Conservation (phyloP, 176 grass and related monocot genomes). For the Dactylis glomerata region DNA sequence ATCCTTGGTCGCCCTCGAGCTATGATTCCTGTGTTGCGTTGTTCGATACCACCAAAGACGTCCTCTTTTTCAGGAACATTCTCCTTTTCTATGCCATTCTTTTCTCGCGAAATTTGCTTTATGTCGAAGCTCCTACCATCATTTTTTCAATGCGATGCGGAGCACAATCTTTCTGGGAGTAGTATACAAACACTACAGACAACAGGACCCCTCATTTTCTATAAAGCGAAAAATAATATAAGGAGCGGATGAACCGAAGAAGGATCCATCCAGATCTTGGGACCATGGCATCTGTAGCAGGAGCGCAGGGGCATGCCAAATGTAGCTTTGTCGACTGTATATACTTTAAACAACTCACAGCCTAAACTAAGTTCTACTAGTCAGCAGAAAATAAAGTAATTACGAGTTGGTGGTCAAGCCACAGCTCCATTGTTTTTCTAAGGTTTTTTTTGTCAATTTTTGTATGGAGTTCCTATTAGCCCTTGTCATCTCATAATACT, state of each 20-base stretch:
- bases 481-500: not conserved
- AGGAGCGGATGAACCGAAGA: not conserved
- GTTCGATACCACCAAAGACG: not conserved
- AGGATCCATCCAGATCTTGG: not conserved
- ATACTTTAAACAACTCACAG: not conserved
- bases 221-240: not conserved
- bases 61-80: not conserved
- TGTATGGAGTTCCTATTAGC: not conserved
- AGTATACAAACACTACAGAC: not conserved
- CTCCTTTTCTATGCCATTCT: too few relatives aligned
- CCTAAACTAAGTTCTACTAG: not conserved
- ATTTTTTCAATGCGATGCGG: not conserved
- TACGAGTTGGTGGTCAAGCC: not conserved
- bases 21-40: not conserved
- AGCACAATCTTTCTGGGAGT: not conserved
- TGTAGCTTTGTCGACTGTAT: not conserved
- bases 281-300: not conserved
- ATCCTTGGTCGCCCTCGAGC: not conserved
- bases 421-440: not conserved
- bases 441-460: not conserved
- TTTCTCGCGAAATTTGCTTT: not conserved
- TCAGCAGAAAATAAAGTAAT: not conserved
- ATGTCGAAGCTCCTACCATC: not conserved
- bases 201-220: not conserved
- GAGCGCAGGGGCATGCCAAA: constrained; percentile 1